phyloP scores from a whole-genome alignment of 2,329 filamentous ascomycete genomes.

The Corynespora cassiicola region DNA sequence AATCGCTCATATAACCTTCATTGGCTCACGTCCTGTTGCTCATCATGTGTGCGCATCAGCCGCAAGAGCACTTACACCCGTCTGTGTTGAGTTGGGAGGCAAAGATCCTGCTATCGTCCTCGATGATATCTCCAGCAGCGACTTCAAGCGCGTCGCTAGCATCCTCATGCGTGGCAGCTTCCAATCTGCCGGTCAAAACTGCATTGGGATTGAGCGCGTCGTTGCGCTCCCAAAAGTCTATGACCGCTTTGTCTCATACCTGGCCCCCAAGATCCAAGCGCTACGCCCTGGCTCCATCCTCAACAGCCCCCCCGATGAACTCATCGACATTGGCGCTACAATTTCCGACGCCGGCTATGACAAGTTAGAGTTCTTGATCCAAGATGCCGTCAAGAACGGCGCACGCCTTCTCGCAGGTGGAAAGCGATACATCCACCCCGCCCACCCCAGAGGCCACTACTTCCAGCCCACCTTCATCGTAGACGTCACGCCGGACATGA shows the following conservation, averaged over 20 bases:
- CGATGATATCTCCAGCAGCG: slow-evolving; percentile 72
- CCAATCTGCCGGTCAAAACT: slow-evolving; percentile 96
- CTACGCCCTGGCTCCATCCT: slow-evolving; percentile 78
- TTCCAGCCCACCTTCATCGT: slow-evolving; percentile 89
- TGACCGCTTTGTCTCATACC: slow-evolving; percentile 70
- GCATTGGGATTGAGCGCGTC: slow-evolving; percentile 94
- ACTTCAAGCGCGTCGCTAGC: slow-evolving; percentile 75
- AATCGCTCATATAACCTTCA: slow-evolving; percentile 92
- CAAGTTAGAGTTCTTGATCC: slow-evolving; percentile 77
- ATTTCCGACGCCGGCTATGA: slow-evolving; percentile 80
- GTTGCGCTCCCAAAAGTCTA: slow-evolving; percentile 82
- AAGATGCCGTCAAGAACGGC: slow-evolving; percentile 77
- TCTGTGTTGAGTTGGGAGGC: slow-evolving; percentile 90
- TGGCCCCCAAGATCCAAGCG: slow-evolving; percentile 75
- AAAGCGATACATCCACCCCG: slow-evolving; percentile 72
- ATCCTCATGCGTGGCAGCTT: slow-evolving; percentile 92
- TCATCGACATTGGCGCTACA: slow-evolving; percentile 85
- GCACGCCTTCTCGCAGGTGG: slow-evolving; percentile 85
- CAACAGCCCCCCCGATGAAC: slow-evolving; percentile 49
- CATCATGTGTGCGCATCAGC: slow-evolving; percentile 87
- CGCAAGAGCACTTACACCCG: slow-evolving; percentile 82
- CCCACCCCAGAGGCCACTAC: slow-evolving; percentile 82
- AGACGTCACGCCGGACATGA: slow-evolving; percentile 87
- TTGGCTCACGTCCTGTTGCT: slow-evolving; percentile 86
- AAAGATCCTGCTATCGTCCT: slow-evolving; percentile 93